Conservation (phyloP, 148 eudicot species). For the Cornus kousa region DNA sequence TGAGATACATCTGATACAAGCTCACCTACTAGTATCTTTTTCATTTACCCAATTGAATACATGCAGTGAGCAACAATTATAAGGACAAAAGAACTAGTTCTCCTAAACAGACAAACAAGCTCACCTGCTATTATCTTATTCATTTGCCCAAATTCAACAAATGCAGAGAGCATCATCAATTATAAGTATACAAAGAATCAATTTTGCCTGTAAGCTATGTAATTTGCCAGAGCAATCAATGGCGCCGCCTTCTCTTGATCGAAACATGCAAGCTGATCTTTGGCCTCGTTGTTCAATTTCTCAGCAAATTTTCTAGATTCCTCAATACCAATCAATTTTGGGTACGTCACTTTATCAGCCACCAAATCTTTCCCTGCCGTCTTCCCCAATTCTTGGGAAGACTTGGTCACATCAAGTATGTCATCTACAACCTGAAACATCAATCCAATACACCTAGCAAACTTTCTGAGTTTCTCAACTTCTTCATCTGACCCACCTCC, state of each 20-base stretch:
- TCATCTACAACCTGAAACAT: conserved; percentile 80
- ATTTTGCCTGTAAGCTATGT: conserved; percentile 60
- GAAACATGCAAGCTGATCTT: conserved; percentile 46
- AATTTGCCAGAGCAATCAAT: conserved; percentile 63
- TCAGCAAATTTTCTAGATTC: conserved; percentile 60
- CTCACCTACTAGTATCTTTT: background rate
- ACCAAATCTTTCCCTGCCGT: conserved; percentile 75
- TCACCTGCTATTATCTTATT: background rate
- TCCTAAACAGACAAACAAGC: background rate
- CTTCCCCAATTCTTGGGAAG: conserved; percentile 65
- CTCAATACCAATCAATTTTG: conserved; percentile 63
- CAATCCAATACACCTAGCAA: conserved; percentile 62
- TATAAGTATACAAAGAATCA: background rate
- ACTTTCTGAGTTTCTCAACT: conserved; percentile 50
- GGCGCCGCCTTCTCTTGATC: conserved; percentile 58
- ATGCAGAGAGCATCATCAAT: background rate
- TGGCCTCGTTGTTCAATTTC: conserved; percentile 51
- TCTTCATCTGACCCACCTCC: conserved; percentile 62
- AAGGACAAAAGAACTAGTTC: too few species aligned
- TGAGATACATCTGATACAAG: background rate
- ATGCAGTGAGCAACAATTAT: background rate
- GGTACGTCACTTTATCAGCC: conserved; percentile 65
- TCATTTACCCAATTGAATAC: background rate
- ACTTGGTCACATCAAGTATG: conserved; percentile 66
- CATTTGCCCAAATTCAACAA: background rate